phyloP scores from a whole-genome alignment of 345 rosid species.

The Hirschfeldia incana region DNA sequence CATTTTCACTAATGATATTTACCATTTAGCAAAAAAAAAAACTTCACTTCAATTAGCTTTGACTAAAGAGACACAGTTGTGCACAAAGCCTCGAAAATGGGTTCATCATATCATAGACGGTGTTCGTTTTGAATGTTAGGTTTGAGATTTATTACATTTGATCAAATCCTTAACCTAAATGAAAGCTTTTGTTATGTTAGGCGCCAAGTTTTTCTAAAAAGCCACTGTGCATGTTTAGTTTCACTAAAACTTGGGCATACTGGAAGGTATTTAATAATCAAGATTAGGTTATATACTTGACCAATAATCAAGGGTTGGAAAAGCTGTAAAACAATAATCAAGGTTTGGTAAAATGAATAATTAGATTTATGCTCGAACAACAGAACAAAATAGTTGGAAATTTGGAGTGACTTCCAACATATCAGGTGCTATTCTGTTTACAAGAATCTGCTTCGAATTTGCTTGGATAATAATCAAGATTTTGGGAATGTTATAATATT shows the following conservation, averaged over 20 bases:
- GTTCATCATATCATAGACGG: not conserved
- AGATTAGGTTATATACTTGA: not conserved
- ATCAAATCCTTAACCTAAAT: not conserved
- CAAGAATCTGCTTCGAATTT: not conserved
- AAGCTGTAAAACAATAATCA: not conserved
- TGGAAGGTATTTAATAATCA: not conserved
- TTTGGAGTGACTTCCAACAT: not conserved
- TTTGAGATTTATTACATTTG: not conserved
- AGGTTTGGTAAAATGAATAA: not conserved
- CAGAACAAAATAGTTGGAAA: not conserved
- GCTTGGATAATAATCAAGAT: not conserved
- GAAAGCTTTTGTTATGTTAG: not conserved
- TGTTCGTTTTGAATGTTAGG: conserved; percentile 18
- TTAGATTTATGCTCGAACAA: not conserved
- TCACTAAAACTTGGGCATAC: not conserved
- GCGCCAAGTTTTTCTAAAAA: too few species aligned
- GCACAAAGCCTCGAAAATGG: not conserved
- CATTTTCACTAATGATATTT: too few species aligned
- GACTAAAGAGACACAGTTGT: not conserved
- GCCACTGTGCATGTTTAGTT: too few species aligned
- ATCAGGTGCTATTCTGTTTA: not conserved
- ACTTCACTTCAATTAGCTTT: conserved; percentile 9
- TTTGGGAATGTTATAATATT: not conserved
- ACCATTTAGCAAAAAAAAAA: not conserved
- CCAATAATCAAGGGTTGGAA: not conserved